phyloP scores from a whole-genome alignment of 352 stramenopile genomes.

The Pythium phragmiticola region DNA sequence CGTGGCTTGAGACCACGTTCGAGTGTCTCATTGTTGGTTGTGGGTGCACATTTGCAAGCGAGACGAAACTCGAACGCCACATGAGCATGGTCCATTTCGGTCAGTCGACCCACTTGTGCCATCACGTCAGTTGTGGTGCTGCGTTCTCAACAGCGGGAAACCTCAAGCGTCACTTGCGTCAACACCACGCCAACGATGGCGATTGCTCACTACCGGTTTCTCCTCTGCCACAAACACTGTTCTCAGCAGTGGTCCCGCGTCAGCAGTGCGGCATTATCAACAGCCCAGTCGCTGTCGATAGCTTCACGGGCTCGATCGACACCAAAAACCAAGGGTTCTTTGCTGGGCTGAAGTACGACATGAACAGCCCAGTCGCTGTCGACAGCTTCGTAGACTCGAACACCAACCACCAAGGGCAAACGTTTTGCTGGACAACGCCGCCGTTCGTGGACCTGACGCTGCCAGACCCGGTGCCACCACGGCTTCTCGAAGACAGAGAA shows the following conservation, averaged over 20 bases:
- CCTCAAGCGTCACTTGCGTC: constrained; percentile 19
- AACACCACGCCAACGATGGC: constrained; percentile 3
- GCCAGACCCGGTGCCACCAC: no score
- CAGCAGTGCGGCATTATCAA: no score
- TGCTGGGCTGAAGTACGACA: no score
- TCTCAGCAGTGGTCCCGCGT: background rate
- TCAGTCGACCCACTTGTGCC: constrained; percentile 40
- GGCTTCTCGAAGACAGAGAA: no score
- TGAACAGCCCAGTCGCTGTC: background rate
- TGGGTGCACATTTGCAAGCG: constrained; percentile 50
- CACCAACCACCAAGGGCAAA: no score
- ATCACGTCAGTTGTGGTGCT: constrained; percentile 45
- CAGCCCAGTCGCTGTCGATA: no score
- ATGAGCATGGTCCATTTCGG: constrained; percentile 69
- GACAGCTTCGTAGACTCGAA: background rate
- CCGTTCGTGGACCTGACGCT: no score
- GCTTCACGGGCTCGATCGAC: no score
- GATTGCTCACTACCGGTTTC: no score
- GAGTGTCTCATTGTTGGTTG: constrained; percentile 28
- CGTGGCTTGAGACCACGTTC: constrained; percentile 32
- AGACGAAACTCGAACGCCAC: constrained; percentile 68
- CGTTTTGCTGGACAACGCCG: no score
- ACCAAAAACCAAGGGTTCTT: background rate
- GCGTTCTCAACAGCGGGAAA: constrained; percentile 37
- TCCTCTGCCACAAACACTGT: no score